These are phyloP conservation scores for Leptosphaerulina australis DNA, from an alignment of 2,329 filamentous ascomycete species.

Conservation along the genomic window DNA sequence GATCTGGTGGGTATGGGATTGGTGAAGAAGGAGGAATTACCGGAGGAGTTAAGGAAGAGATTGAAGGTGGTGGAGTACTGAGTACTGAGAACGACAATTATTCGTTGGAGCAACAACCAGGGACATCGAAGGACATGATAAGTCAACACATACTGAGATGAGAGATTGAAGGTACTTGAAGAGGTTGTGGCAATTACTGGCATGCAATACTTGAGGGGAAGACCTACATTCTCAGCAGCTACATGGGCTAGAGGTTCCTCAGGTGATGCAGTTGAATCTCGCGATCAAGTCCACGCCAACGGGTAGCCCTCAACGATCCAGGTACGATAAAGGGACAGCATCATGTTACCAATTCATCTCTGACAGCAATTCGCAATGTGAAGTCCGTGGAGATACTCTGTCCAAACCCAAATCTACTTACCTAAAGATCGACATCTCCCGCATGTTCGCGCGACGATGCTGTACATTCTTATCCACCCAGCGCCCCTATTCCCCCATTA, in stretches of 20 bases:
- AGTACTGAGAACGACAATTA: not conserved
- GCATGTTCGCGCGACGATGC: not conserved
- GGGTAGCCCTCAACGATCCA: not conserved
- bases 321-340: not conserved
- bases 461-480: not conserved
- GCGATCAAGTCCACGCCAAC: too few relatives aligned
- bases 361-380: not conserved
- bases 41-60: conserved; percentile 65
- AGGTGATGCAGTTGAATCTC: too few relatives aligned
- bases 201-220: too few relatives aligned
- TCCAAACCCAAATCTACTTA: not conserved
- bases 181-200: too few relatives aligned
- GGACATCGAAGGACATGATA: too few relatives aligned
- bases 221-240: too few relatives aligned
- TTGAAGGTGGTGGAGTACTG: conserved; percentile 72
- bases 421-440: not conserved
- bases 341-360: not conserved
- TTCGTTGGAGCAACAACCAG: too few relatives aligned
- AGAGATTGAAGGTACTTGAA: too few relatives aligned
- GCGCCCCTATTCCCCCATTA: not conserved
- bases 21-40: conserved; percentile 75
- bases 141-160: too few relatives aligned
- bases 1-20: conserved; percentile 82
- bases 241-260: too few relatives aligned
- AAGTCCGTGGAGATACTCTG: not conserved